Percentiles rank a stretch among this genome's conserved stretches.
Conservation (phyloP, 305 asterid genomes). For the Fraxinus nigra region DNA sequence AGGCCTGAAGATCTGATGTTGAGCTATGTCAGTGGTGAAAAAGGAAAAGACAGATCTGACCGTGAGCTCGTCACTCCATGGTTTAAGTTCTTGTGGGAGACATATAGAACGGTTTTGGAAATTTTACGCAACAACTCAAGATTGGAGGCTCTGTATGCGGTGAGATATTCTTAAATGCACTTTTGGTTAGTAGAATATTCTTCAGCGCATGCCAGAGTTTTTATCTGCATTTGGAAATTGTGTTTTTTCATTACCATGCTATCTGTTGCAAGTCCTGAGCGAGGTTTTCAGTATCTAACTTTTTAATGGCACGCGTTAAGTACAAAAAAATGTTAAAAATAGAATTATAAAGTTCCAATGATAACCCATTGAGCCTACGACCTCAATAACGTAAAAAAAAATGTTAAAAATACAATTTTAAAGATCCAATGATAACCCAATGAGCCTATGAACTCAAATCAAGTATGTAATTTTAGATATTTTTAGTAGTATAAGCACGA, state of each 20-base stretch:
- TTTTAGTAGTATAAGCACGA: not conserved
- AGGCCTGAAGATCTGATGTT: constrained; percentile 96
- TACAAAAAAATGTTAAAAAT: not conserved
- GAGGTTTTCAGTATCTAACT: not conserved
- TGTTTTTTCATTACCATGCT: not conserved
- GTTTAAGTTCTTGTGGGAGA: constrained; percentile 99
- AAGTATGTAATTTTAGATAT: not conserved
- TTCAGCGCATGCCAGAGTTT: not conserved
- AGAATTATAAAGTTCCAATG: not conserved
- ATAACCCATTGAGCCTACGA: not conserved
- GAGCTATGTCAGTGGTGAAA: constrained; percentile 98
- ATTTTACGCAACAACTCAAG: constrained; percentile 88
- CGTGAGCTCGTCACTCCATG: constrained; percentile 97
- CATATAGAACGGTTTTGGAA: constrained; percentile 89
- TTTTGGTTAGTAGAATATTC: constrained; percentile 3
- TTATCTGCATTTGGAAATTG: not conserved
- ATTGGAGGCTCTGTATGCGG: constrained; percentile 87
- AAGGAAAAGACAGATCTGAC: constrained; percentile 93
- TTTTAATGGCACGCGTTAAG: not conserved
- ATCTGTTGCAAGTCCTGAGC: not conserved
- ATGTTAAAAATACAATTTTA: not conserved
- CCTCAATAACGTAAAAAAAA: not conserved
- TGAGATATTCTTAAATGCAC: constrained; percentile 29
- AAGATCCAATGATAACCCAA: not conserved
- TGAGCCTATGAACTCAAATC: not conserved